Percentiles rank a stretch among this genome's conserved stretches.
These are phyloP conservation scores for Fusarium agapanthi DNA, from an alignment of 2,329 filamentous ascomycete genomes.

Conservation along the genomic window DNA sequence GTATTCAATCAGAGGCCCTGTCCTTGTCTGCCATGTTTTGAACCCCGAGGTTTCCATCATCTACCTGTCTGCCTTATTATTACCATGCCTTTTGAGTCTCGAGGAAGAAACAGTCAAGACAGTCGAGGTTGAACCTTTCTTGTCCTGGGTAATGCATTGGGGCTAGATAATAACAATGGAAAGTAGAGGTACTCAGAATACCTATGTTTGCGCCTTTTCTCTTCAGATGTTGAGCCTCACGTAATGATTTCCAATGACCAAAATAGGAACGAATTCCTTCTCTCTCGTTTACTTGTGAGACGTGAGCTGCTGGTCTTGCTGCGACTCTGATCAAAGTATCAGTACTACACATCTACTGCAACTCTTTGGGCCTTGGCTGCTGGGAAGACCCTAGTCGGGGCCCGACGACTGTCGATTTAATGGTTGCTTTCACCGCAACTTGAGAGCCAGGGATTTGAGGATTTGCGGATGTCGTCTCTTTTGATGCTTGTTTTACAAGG, in stretches of 20 bases:
- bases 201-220: not conserved
- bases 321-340: not conserved
- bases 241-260: not conserved
- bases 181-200: not conserved
- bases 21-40: not conserved
- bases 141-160: not conserved
- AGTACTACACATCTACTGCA: conserved; percentile 2
- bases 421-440: conserved; percentile 44
- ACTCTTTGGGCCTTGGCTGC: conserved; percentile 15
- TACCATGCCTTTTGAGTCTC: not conserved
- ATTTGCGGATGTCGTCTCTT: conserved; percentile 18
- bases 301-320: not conserved
- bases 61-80: not conserved
- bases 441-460: conserved; percentile 34
- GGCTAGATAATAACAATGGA: not conserved
- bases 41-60: conserved; percentile 5
- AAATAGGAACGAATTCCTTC: not conserved
- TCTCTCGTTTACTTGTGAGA: not conserved
- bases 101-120: not conserved
- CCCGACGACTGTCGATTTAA: conserved; percentile 28
- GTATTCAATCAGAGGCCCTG: conserved; percentile 23
- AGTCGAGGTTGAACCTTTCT: not conserved
- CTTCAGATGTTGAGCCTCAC: not conserved
- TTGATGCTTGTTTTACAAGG: conserved; percentile 22
- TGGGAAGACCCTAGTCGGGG: conserved; percentile 38